A percentile compares a stretch with the other conserved stretches of the same genome.
Evolutionary conservation across 2,329 filamentous ascomycete species (phyloP).

Genomic region (Trichophaea hybrida): DNA sequence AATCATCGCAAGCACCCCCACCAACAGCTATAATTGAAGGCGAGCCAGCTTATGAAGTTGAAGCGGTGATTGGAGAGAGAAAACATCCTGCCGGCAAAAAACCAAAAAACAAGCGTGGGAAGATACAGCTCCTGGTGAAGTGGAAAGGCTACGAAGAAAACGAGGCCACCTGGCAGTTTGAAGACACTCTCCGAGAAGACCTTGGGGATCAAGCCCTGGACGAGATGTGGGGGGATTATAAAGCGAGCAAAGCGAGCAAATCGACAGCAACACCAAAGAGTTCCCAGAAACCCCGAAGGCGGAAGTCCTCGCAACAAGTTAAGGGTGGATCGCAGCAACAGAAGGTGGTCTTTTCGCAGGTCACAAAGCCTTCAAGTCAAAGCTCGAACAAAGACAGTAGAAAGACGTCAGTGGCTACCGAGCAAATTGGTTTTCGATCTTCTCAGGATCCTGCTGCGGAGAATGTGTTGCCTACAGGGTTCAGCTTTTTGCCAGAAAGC

Average conservation of each 20-base stretch:
- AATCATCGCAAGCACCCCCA: not conserved
- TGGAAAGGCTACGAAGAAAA: slow-evolving; percentile 38
- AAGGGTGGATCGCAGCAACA: too few relatives aligned
- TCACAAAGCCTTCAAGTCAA: not conserved
- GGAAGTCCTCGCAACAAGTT: not conserved
- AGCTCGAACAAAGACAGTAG: not conserved
- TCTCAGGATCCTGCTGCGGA: not conserved
- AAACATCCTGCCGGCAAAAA: slow-evolving; percentile 5
- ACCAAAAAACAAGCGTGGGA: slow-evolving; percentile 7
- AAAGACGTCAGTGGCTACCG: not conserved
- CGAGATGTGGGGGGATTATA: slow-evolving; percentile 6
- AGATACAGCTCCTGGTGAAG: slow-evolving; percentile 37
- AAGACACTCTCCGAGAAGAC: slow-evolving; percentile 6
- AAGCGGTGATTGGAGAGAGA: slow-evolving; percentile 15
- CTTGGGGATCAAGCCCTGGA: slow-evolving; percentile 10
- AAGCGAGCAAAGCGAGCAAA: not conserved
- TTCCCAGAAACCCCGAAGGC: not conserved
- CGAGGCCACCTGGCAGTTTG: slow-evolving; percentile 39
- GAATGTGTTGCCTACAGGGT: not conserved
- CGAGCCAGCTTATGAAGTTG: slow-evolving; percentile 8
- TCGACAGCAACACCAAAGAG: not conserved
- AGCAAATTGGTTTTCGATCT: not conserved
- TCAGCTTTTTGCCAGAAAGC: not conserved
- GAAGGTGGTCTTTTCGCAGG: not conserved
- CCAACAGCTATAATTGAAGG: slow-evolving; percentile 10